Percentiles rank a stretch among this genome's conserved stretches.
phyloP scores from a whole-genome alignment of 495 filamentous ascomycete genomes.

The Chlorociboria aeruginascens region DNA sequence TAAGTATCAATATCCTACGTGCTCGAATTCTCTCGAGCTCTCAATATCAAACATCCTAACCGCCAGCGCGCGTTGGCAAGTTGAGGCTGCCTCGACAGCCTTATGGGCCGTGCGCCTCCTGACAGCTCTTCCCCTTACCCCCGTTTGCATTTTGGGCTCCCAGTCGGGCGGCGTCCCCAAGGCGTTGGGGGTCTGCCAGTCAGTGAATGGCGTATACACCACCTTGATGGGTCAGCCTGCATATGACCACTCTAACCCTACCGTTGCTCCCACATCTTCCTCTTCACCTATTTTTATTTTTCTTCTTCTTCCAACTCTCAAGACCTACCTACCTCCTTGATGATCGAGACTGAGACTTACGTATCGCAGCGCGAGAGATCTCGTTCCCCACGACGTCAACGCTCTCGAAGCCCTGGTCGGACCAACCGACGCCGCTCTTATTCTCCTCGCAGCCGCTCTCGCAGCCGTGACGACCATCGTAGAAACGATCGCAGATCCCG shows the following conservation, averaged over 20 bases:
- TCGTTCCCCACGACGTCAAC: constrained; percentile 28
- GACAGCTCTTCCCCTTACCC: too few species aligned
- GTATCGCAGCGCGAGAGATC: constrained; percentile 73
- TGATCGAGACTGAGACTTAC: constrained; percentile 29
- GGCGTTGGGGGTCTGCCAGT: too few species aligned
- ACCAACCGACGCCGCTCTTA: constrained; percentile 72
- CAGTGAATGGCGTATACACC: background rate
- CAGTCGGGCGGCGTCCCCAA: background rate
- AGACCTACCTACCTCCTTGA: constrained; percentile 9
- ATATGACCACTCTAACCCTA: background rate
- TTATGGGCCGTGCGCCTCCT: too few species aligned
- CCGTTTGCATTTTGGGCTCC: background rate
- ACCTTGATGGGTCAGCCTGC: constrained; percentile 2
- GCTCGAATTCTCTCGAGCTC: too few species aligned
- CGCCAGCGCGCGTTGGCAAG: too few species aligned
- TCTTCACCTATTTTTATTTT: background rate
- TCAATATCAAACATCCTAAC: too few species aligned
- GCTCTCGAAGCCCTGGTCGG: constrained; percentile 36
- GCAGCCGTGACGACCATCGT: constrained; percentile 81
- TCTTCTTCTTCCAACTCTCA: background rate
- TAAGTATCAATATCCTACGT: too few species aligned
- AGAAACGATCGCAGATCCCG: constrained; percentile 68
- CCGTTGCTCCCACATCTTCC: background rate
- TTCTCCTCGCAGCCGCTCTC: constrained; percentile 84
- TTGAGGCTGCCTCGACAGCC: too few species aligned